Evolutionary conservation across 306 rosid genomes (phyloP).

Genomic region (Abrus precatorius): DNA sequence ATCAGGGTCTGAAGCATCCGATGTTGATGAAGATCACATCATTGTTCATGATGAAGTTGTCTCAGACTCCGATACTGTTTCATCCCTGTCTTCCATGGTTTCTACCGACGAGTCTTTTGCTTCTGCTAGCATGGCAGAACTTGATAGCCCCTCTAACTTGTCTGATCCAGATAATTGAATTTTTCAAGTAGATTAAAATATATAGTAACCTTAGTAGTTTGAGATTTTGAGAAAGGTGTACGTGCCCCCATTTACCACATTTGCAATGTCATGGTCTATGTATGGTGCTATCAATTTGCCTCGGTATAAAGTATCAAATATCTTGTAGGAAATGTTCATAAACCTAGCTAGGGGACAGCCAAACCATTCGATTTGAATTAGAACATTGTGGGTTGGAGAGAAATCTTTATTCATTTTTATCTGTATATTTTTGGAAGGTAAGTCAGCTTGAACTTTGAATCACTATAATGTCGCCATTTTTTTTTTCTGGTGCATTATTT

Average conservation of each 20-base stretch:
- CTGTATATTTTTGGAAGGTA: slow-evolving; percentile 5
- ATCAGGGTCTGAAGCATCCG: slow-evolving; percentile 85
- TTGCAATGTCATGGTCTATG: slow-evolving; percentile 20
- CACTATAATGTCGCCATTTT: too few species aligned
- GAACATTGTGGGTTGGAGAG: slow-evolving; percentile 3
- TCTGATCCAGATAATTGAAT: slow-evolving; percentile 67
- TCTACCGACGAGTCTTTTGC: slow-evolving; percentile 88
- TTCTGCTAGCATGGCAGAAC: slow-evolving; percentile 96
- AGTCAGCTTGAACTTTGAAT: too few species aligned
- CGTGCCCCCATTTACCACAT: slow-evolving; percentile 12
- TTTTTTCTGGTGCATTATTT: too few species aligned
- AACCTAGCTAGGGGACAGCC: slow-evolving; percentile 35
- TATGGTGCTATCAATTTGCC: neutral
- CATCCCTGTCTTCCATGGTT: slow-evolving; percentile 77
- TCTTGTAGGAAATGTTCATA: slow-evolving; percentile 29
- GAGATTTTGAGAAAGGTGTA: slow-evolving; percentile 26
- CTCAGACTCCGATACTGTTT: slow-evolving; percentile 78
- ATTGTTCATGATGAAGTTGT: slow-evolving; percentile 58
- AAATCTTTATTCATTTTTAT: slow-evolving; percentile 21
- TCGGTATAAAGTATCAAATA: slow-evolving; percentile 25
- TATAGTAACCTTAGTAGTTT: slow-evolving; percentile 18
- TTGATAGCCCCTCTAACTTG: slow-evolving; percentile 78
- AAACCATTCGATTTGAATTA: slow-evolving; percentile 24
- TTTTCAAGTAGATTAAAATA: slow-evolving; percentile 25
- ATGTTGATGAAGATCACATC: slow-evolving; percentile 80